These are phyloP conservation scores for Trichoderma atrobrunneum DNA, from an alignment of 2,329 filamentous ascomycete genomes.

Conservation along the genomic window DNA sequence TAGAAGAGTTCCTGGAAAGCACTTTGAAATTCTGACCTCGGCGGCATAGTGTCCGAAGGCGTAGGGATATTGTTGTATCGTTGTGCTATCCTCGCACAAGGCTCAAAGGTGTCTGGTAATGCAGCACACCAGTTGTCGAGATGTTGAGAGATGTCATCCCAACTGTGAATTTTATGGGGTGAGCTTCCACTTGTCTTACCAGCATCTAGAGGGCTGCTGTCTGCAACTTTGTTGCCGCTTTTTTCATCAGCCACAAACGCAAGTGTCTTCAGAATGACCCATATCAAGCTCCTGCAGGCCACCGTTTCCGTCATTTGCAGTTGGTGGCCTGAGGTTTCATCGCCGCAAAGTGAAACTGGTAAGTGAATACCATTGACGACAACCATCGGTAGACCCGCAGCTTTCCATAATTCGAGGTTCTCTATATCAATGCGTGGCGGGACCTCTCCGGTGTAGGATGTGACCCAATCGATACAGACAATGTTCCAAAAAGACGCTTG, in stretches of 20 bases:
- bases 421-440: constrained; percentile 18
- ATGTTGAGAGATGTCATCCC: constrained; percentile 14
- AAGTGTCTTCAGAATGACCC: constrained; percentile 22
- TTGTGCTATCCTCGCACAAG: constrained; percentile 17
- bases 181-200: neutral
- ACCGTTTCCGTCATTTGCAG: constrained; percentile 21
- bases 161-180: neutral
- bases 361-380: constrained; percentile 9
- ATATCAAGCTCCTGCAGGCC: constrained; percentile 21
- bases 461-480: constrained; percentile 22
- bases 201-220: neutral
- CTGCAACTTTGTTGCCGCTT: neutral
- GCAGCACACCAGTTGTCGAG: constrained; percentile 20
- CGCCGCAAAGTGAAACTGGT: constrained; percentile 13
- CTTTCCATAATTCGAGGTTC: constrained; percentile 21
- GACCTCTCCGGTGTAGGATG: constrained; percentile 18
- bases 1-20: constrained; percentile 20
- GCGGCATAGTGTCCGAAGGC: constrained; percentile 6
- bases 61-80: constrained; percentile 7
- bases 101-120: constrained; percentile 22
- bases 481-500: constrained; percentile 24
- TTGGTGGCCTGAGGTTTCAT: neutral
- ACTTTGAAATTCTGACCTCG: constrained; percentile 3
- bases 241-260: constrained; percentile 15
- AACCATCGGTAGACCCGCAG: constrained; percentile 21